Base-by-base conservation (phyloP, 2,329 filamentous ascomycete species). In the Xylaria sp. region DNA sequence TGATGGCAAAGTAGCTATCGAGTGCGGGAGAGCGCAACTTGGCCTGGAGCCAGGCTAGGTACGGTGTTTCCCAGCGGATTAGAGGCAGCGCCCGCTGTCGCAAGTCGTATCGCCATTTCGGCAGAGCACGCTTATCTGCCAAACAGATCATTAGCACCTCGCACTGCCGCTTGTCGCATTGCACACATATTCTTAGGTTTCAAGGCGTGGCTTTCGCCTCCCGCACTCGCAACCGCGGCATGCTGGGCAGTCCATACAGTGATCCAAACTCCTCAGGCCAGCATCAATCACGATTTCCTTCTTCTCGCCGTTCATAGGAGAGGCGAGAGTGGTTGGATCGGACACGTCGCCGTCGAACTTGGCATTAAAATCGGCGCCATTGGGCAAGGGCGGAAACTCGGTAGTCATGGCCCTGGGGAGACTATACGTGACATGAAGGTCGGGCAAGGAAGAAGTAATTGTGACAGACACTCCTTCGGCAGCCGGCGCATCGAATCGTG, bases 1-100 rank as follows among this genome's bases (percentile, higher is more conserved):
- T 97, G 73, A 97, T 93, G 59, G 96, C 95, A 81, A 99, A 99
- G 84, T 97, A 99, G 71, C 93, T 93, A 81, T 99, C 96, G 76
- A 98, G 90, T 9, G 92, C 87, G 0, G 93, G 93, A 23, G 93
- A 91, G 76, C 95, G 92, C 79, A 95, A 81, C 78, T 85, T 89
- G 73, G 90, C 87, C 85, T 99, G 96, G 77, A 97, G 83, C 83
- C 88, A 91, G 66, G 95, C 95, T 20, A 99, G 89, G 81, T 97
- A 96, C 1, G 94, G 95, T 36, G 96, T 99, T 83, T 99, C 96
- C 91, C 91, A 94, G 79, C 96, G 90, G 65, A 98, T 90, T 67
- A 98, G 86, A 70, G 95, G 95, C 67, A 99, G 90, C 67, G 95
- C 85, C 74, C 84, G 85, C 80, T 97, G 91, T 79, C 96, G 93